Percentiles rank a stretch among this genome's conserved stretches.
These are phyloP conservation scores for Haberlea rhodopensis DNA, from an alignment of 257 asterid species.

Conservation along the genomic window DNA sequence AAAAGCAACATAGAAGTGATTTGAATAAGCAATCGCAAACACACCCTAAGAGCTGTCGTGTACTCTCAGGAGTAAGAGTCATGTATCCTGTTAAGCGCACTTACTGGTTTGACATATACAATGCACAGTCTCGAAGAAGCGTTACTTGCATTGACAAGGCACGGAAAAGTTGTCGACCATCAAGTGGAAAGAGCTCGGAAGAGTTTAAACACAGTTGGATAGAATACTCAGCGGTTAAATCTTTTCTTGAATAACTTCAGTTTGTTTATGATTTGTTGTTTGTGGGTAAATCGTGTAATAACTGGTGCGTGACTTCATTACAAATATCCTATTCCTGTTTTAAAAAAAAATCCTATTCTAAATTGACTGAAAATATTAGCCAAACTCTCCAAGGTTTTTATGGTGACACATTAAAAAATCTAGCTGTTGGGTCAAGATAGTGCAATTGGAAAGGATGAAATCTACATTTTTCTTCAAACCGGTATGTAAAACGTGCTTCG, in stretches of 20 bases:
- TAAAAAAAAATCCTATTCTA: too few relatives aligned
- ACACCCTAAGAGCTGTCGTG: constrained; percentile 45
- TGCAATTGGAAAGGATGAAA: not conserved
- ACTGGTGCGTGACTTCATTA: not conserved
- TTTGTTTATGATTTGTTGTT: not conserved
- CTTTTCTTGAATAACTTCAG: not conserved
- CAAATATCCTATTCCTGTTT: too few relatives aligned
- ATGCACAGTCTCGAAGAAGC: constrained; percentile 27
- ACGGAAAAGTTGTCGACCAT: not conserved
- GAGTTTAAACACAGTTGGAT: not conserved
- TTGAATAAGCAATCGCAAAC: too few relatives aligned
- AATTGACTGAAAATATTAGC: not conserved
- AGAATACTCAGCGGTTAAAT: not conserved
- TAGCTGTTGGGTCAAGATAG: not conserved
- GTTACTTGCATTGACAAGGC: not conserved
- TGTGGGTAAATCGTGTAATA: not conserved
- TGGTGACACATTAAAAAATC: not conserved
- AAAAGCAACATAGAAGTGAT: too few relatives aligned
- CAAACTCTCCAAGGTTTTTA: not conserved
- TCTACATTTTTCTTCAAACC: too few relatives aligned
- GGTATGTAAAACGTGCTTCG: too few relatives aligned
- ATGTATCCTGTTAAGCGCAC: constrained; percentile 49
- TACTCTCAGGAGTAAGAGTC: constrained; percentile 45
- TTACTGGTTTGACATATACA: constrained; percentile 49
- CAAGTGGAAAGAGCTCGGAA: not conserved